A percentile compares a stretch with the other conserved stretches of the same genome.
Evolutionary conservation across 345 rosid genomes (phyloP).

Genomic region (Citrus cavaleriei): DNA sequence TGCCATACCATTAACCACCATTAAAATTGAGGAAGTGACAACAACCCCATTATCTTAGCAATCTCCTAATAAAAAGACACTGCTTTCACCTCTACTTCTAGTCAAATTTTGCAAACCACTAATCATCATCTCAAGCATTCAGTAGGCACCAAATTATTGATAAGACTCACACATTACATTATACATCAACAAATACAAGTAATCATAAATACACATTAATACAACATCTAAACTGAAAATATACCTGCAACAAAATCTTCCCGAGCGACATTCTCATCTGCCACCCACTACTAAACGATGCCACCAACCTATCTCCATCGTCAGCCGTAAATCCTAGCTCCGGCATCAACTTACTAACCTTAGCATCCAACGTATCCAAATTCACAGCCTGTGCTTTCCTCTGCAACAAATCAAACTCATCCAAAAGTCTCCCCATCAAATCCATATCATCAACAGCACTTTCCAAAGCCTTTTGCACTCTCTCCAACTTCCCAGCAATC

Average conservation of each 20-base stretch:
- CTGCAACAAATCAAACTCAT: conserved; percentile 91
- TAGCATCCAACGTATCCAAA: conserved; percentile 71
- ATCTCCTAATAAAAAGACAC: not conserved
- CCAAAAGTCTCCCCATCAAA: conserved; percentile 90
- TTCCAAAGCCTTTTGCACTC: conserved; percentile 83
- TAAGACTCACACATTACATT: not conserved
- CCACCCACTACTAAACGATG: conserved; percentile 95
- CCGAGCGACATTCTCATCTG: conserved; percentile 99
- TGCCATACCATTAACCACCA: not conserved
- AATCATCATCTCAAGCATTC: not conserved
- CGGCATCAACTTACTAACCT: conserved; percentile 89
- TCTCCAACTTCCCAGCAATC: conserved; percentile 61
- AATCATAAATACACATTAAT: not conserved
- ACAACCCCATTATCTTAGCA: not conserved
- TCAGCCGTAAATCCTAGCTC: conserved; percentile 76
- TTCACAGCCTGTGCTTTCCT: conserved; percentile 70
- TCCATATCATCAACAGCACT: conserved; percentile 80
- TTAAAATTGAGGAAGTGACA: not conserved
- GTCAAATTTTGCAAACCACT: not conserved
- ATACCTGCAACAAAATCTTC: conserved; percentile 93
- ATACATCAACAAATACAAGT: not conserved
- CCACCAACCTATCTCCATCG: conserved; percentile 92
- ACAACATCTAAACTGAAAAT: not conserved
- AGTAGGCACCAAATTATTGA: not conserved
- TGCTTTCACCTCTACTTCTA: not conserved